A percentile compares a stretch with the other conserved stretches of the same genome.
These are phyloP conservation scores for Phytophthora kernoviae DNA, from an alignment of 352 stramenopile genomes.

Conservation along the genomic window DNA sequence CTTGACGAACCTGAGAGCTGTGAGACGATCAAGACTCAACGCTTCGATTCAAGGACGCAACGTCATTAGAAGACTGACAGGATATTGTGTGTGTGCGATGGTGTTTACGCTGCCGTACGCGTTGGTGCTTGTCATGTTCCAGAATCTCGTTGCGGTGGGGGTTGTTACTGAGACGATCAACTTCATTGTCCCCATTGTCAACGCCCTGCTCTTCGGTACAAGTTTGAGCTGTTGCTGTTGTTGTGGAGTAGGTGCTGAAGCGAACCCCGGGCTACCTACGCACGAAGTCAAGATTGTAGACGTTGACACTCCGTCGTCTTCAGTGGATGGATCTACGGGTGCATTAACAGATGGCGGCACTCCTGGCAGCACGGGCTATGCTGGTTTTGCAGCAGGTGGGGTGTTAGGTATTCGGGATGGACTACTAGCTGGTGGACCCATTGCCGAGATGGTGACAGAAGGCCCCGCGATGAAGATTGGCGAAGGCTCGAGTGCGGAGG, in stretches of 20 bases:
- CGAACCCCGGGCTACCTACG: slow-evolving; percentile 3
- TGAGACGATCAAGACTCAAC: slow-evolving; percentile 54
- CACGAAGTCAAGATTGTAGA: slow-evolving; percentile 18
- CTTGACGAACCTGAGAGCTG: slow-evolving; percentile 51
- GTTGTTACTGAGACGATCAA: slow-evolving; percentile 57
- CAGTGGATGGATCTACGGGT: slow-evolving; percentile 28
- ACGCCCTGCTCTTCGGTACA: slow-evolving; percentile 71
- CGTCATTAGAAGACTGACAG: slow-evolving; percentile 56
- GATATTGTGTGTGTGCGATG: slow-evolving; percentile 58
- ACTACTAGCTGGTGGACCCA: slow-evolving; percentile 26
- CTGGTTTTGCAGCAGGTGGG: slow-evolving; percentile 1
- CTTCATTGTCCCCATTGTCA: slow-evolving; percentile 62
- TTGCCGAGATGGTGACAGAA: slow-evolving; percentile 68
- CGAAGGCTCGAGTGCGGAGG: slow-evolving; percentile 64
- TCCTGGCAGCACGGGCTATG: slow-evolving; percentile 18
- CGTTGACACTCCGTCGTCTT: slow-evolving; percentile 27
- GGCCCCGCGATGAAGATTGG: slow-evolving; percentile 68
- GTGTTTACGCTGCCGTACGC: slow-evolving; percentile 61
- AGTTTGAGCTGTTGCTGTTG: slow-evolving; percentile 64
- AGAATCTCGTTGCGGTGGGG: slow-evolving; percentile 34
- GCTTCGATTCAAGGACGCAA: slow-evolving; percentile 59
- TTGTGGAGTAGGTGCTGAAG: slow-evolving; percentile 19
- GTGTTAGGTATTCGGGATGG: slow-evolving; percentile 22
- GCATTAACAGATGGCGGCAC: slow-evolving; percentile 15
- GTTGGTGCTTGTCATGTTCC: slow-evolving; percentile 41